These are phyloP conservation scores for Thuidium tamariscinum DNA, from an alignment of 225 moss, liverwort and hornwort genomes.

Conservation along the genomic window DNA sequence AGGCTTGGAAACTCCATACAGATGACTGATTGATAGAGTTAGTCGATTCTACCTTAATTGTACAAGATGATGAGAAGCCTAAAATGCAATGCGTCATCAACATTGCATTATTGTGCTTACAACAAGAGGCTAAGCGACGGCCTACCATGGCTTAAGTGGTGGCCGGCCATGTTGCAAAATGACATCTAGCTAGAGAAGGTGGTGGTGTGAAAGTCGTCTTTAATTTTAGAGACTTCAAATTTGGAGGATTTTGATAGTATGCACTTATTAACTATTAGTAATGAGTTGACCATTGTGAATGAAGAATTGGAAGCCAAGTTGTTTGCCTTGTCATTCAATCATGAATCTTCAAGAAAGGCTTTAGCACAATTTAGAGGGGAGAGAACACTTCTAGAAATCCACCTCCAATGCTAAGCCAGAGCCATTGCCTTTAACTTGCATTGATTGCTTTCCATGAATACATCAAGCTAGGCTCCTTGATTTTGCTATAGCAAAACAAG, in stretches of 20 bases:
- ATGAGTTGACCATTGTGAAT: neutral
- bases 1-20: conserved; percentile 1
- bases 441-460: too few relatives aligned
- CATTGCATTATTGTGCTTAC: neutral
- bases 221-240: neutral
- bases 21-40: conserved; percentile 1
- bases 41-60: neutral
- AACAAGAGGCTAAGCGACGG: neutral
- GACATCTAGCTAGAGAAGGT: neutral
- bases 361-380: too few relatives aligned
- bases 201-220: neutral
- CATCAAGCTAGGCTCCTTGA: too few relatives aligned
- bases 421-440: too few relatives aligned
- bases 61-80: neutral
- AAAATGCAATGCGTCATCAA: neutral
- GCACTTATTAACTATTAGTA: neutral
- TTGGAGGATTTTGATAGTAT: neutral
- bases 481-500: too few relatives aligned
- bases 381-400: too few relatives aligned
- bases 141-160: conserved; percentile 15
- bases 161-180: conserved; percentile 4
- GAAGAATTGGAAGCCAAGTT: too few relatives aligned
- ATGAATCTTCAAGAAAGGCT: too few relatives aligned
- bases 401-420: too few relatives aligned
- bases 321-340: too few relatives aligned